These are phyloP conservation scores for Exophiala viscosa DNA, from an alignment of 2,329 filamentous ascomycete genomes.

Conservation along the genomic window DNA sequence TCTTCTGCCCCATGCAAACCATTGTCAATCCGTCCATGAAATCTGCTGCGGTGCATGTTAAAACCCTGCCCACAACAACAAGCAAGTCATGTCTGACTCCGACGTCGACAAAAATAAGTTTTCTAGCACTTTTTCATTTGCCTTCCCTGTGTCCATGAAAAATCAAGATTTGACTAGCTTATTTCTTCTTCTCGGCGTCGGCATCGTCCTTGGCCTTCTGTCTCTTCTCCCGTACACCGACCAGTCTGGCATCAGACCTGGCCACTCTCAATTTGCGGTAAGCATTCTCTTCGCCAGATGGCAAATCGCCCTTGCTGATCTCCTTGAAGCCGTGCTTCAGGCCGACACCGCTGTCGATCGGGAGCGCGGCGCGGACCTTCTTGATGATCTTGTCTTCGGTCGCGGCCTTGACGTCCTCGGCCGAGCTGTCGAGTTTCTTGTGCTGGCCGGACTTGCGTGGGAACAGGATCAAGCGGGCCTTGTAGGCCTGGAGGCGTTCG, in stretches of 20 bases:
- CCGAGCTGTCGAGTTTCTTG: conserved; percentile 87
- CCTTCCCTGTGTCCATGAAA: background rate
- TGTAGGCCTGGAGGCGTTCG: conserved; percentile 96
- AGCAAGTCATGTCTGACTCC: too few species aligned
- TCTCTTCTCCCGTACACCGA: conserved; percentile 89
- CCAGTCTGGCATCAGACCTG: conserved; percentile 75
- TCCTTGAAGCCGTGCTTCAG: conserved; percentile 60
- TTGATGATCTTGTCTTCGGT: conserved; percentile 53
- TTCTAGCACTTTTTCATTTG: too few species aligned
- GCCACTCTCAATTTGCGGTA: conserved; percentile 81
- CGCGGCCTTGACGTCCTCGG: conserved; percentile 73
- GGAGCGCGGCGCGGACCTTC: conserved; percentile 59
- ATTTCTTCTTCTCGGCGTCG: conserved; percentile 55
- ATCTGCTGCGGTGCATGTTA: too few species aligned
- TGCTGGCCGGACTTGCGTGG: conserved; percentile 89
- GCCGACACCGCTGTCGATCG: conserved; percentile 62
- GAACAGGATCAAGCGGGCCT: conserved; percentile 93
- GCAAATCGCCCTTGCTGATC: conserved; percentile 78
- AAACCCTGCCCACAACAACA: too few species aligned
- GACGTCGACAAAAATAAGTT: too few species aligned
- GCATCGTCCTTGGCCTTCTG: conserved; percentile 74
- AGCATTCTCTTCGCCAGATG: conserved; percentile 76
- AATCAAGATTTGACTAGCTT: conserved; percentile 25
- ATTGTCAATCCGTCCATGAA: too few species aligned
- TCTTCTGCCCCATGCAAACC: too few species aligned